Percentiles rank a stretch among this genome's conserved stretches.
phyloP scores from a whole-genome alignment of 805 yeast genomes.

The Martiniozyma abietophila region DNA sequence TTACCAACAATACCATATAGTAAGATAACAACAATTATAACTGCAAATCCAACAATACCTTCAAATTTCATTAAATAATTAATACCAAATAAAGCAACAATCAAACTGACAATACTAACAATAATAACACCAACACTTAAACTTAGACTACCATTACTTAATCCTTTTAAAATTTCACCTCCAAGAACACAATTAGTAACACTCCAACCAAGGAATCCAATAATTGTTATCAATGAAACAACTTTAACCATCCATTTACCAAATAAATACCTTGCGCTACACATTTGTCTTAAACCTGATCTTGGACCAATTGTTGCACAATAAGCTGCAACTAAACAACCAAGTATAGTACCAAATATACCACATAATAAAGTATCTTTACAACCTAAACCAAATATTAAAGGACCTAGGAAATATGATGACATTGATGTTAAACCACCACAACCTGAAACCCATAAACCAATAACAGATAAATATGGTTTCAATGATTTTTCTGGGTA shows the following conservation, averaged over 20 bases:
- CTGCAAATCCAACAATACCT: conserved; percentile 58
- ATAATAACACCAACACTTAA: conserved; percentile 67
- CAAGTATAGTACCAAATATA: conserved; percentile 51
- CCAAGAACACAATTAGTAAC: conserved; percentile 84
- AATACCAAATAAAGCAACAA: conserved; percentile 73
- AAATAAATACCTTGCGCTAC: conserved; percentile 66
- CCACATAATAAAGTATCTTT: conserved; percentile 56
- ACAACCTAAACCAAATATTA: conserved; percentile 61
- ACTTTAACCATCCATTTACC: conserved; percentile 83
- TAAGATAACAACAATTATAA: conserved; percentile 54
- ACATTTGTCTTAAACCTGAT: conserved; percentile 87
- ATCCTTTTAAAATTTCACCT: conserved; percentile 66
- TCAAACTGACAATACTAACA: conserved; percentile 51
- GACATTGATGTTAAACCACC: conserved; percentile 91
- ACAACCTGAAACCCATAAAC: conserved; percentile 78
- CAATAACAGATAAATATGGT: conserved; percentile 38
- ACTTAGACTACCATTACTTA: conserved; percentile 59
- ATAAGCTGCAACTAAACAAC: conserved; percentile 72
- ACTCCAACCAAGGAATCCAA: conserved; percentile 90
- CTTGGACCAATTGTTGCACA: conserved; percentile 85
- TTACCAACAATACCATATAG: conserved; percentile 55
- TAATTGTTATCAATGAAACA: conserved; percentile 58
- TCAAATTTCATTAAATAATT: conserved; percentile 62
- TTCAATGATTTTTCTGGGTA: conserved; percentile 10
- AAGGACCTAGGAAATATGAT: conserved; percentile 66